Base-by-base conservation (phyloP, 371 early-diverging fungal species). In the Cokeromyces recurvatus region DNA sequence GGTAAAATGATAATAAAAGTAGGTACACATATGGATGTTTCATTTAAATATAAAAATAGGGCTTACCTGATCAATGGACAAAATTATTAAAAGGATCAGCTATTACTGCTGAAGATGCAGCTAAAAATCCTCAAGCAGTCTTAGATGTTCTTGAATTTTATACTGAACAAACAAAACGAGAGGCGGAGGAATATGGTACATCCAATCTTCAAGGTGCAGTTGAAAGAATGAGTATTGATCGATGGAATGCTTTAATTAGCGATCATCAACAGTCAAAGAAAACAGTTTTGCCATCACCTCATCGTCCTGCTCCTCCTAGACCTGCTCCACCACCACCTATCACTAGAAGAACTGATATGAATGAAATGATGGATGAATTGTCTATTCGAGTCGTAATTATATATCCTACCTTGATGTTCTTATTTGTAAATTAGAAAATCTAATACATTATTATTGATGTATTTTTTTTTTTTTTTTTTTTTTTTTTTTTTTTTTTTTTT, bases 81-180 rank as follows among this genome's bases (percentile, higher is more conserved):
- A 80, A 81, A 62, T 76, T 96, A 32, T 66, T 96, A 38, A 89
- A 92, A 51, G 78, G 84, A 23, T 92, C 93, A 14, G 87, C 85
- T 48, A 94, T 96, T 53, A 91, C 94, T 14, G 85, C 90, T 59
- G 94, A 96, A 58, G 97, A 96, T 68, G 92, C 91, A 47, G 83
- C 87, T 34, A 90, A 91, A 66, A 91, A 97, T 61, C 97, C 96
- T 15, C 94, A 95, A 66, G 94, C 95, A 19, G 95, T 97, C 34
- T 71, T 96, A 37, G 94, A 95, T 62, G 95, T 94, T 16, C 79
- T 95, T 23, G 92, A 94, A 57, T 97, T 95, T 59, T 94, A 95
- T 64, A 91, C 95, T 1, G 92, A 91, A 55, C 79, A 80, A 48
- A 78, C 75, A 32, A 74, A 75, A 46, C 47, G 74, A 31, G 75